Percentiles rank a stretch among this genome's conserved stretches.
Conservation (phyloP, 2,329 filamentous ascomycete genomes). For the Apiospora phragmitis region DNA sequence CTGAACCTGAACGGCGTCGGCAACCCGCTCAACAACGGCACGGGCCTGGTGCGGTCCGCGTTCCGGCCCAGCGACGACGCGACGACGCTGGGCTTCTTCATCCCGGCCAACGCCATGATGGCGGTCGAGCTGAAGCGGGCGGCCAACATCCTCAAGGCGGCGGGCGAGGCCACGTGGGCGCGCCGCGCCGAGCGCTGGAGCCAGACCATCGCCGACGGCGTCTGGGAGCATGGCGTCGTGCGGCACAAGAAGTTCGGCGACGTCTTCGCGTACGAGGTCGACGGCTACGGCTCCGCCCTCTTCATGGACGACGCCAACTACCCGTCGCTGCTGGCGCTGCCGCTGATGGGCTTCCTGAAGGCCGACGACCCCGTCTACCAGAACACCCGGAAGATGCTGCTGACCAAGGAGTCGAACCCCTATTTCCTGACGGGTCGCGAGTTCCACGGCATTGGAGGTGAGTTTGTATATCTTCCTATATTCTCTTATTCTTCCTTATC, state of each 20-base stretch:
- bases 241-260: conserved; percentile 72
- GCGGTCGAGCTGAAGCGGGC: conserved; percentile 81
- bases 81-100: conserved; percentile 90
- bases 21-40: conserved; percentile 85
- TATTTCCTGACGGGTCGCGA: conserved; percentile 78
- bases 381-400: conserved; percentile 80
- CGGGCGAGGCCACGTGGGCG: conserved; percentile 54
- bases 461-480: too few relatives aligned
- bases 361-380: conserved; percentile 71
- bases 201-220: conserved; percentile 68
- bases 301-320: conserved; percentile 91
- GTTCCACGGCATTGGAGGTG: conserved; percentile 88
- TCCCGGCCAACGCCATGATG: conserved; percentile 96
- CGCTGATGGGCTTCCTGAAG: conserved; percentile 73
- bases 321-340: conserved; percentile 76
- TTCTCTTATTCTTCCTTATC: conserved; percentile 10
- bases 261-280: conserved; percentile 86
- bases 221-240: conserved; percentile 84
- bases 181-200: conserved; percentile 59
- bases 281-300: conserved; percentile 80
- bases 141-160: conserved; percentile 65
- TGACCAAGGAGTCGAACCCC: conserved; percentile 76
- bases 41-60: conserved; percentile 84
- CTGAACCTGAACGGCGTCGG: conserved; percentile 79
- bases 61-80: conserved; percentile 96